phyloP scores from a whole-genome alignment of 805 yeast genomes.

The Yamadazyma sp. region DNA sequence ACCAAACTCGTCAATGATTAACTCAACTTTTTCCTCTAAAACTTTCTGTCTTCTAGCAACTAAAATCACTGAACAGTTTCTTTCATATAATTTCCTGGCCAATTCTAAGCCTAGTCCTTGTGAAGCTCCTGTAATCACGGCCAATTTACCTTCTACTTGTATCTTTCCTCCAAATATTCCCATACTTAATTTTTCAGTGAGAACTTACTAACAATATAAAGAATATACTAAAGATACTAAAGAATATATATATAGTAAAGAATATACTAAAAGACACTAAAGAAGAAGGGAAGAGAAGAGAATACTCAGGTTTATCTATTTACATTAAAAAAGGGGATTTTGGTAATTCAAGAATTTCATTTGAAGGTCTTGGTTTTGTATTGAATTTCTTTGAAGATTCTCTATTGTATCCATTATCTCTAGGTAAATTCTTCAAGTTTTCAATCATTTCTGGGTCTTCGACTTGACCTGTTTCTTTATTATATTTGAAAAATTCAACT shows the following conservation, averaged over 20 bases:
- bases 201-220: too few relatives aligned
- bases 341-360: slow-evolving; percentile 23
- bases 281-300: not conserved
- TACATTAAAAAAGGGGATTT: slow-evolving; percentile 25
- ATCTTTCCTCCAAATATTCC: slow-evolving; percentile 15
- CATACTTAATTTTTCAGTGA: not conserved
- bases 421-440: slow-evolving; percentile 33
- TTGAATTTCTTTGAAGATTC: slow-evolving; percentile 31
- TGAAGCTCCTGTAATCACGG: slow-evolving; percentile 87
- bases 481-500: slow-evolving; percentile 31
- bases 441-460: slow-evolving; percentile 20
- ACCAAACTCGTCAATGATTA: slow-evolving; percentile 32
- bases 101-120: slow-evolving; percentile 89
- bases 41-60: slow-evolving; percentile 74
- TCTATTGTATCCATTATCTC: slow-evolving; percentile 19
- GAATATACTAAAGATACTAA: too few relatives aligned
- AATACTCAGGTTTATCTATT: too few relatives aligned
- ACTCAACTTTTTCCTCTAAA: slow-evolving; percentile 46
- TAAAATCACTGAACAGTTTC: slow-evolving; percentile 64
- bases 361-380: slow-evolving; percentile 26
- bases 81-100: slow-evolving; percentile 53
- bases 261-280: too few relatives aligned
- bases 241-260: too few relatives aligned
- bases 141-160: slow-evolving; percentile 47
- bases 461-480: slow-evolving; percentile 27